A percentile compares a stretch with the other conserved stretches of the same genome.
These are phyloP conservation scores for Lathyrus oleraceus DNA, from an alignment of 306 rosid species.

Conservation along the genomic window DNA sequence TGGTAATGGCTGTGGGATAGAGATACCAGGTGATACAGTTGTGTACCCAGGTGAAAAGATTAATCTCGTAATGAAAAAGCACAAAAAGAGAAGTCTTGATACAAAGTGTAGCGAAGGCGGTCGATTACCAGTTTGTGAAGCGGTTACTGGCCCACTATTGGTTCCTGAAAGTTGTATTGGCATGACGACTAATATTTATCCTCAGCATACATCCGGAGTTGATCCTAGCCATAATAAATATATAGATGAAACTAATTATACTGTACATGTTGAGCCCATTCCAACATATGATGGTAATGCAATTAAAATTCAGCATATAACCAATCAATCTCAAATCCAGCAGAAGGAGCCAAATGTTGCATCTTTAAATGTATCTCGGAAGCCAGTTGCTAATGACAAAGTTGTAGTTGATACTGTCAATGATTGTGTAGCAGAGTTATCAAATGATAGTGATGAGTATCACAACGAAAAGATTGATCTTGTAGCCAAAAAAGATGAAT, in stretches of 20 bases:
- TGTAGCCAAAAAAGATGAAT: conserved; percentile 45
- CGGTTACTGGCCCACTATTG: not conserved
- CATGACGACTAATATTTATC: conserved; percentile 10
- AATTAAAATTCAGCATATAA: conserved; percentile 9
- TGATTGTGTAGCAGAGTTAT: conserved; percentile 36
- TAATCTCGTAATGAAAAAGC: not conserved
- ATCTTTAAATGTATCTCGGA: conserved; percentile 30
- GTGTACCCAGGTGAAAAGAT: conserved; percentile 10
- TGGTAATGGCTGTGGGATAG: conserved; percentile 35
- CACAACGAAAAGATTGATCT: conserved; percentile 43
- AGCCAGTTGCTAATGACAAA: conserved; percentile 40
- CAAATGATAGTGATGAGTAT: conserved; percentile 42
- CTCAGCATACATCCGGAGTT: conserved; percentile 21
- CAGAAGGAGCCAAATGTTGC: conserved; percentile 31
- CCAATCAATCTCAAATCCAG: conserved; percentile 22
- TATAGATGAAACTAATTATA: conserved; percentile 22
- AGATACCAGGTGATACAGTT: conserved; percentile 20
- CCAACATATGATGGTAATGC: conserved; percentile 32
- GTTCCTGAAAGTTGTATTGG: conserved; percentile 29
- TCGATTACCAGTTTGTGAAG: not conserved
- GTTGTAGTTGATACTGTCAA: conserved; percentile 35
- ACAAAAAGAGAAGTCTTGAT: not conserved
- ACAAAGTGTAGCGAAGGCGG: conserved; percentile 6
- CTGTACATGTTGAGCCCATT: conserved; percentile 36
- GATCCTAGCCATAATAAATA: conserved; percentile 24